Base-by-base conservation (phyloP, 106 monocot genomes). In the Alisma plantagoaquatica region DNA sequence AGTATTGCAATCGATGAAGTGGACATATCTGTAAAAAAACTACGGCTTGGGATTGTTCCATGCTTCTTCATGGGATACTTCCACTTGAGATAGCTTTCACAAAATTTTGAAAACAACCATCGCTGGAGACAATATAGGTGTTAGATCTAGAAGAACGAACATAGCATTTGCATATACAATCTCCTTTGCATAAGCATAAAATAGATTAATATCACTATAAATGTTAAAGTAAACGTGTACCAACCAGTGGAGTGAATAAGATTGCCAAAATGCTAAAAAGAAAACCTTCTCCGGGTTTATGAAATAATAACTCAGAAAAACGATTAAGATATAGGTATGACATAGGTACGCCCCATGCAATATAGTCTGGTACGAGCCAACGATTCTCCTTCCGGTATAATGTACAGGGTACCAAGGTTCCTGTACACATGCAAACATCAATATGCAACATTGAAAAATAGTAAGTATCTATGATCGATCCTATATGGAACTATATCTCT, bases 251-350 rank as follows among this genome's bases (percentile, higher is more conserved):
- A 28, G 41, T 16, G 9, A 65, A 43, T 9, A 65, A 41, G 25
- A 18, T 65, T 2, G 64, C 54, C 16, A 65, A 45, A 11, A 65
- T 10, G 29, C 29, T 32, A 27, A 54, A 48, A 27, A 65, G 9
- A 8, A 65, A 7, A 19, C 64, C 64, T 45, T 65, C 53, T 17
- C 27, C 41, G 10, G 64, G 64, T 31, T 65, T 65, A 21, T 65
- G 64, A 28, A 54, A 9, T 9, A 53, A 29, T 16, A 65, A 43
- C 64, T 65, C 64, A 14, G 53, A 43, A 48, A 65, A 29, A 27
- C 64, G 64, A 54, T 29, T 65, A 2, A 54, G 23, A 38, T 29
- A 65, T 17, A 53, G 29, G 8, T 54, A 29, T 6, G 0, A 29
- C 10, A 65, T 1, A 5, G 64, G 53, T 19, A 54, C 18, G 29